Evolutionary conservation across 2,329 filamentous ascomycete species (phyloP), one percentile per base, ranked within the genome.

Genomic region (Leptographium procerum): DNA sequence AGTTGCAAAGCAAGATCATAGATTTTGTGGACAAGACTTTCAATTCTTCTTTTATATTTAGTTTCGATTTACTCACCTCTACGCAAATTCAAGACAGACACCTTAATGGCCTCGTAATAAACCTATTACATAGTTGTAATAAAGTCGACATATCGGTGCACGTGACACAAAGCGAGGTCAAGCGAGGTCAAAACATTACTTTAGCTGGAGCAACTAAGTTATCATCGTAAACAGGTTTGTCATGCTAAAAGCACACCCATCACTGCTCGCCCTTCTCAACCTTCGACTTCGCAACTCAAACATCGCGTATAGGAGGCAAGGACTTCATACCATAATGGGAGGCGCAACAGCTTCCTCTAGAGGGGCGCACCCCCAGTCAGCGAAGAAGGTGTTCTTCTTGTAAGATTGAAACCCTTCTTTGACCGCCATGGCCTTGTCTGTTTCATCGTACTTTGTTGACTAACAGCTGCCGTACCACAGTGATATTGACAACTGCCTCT

Each of bases 401-500:
- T 76, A 60, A 70, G 73, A 64, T 11, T 36, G 28, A 19, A 28
- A n/a, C 51, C 50, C 16, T 43, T 43, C 40, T 7, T 43, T 19
- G 16, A n/a, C 19, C 40, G 40, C 40, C 19, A 43, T 43, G 9
- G 40, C 13, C 40, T 2, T 36, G 16, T 57, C 11, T 31, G 8
- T 14, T 29, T 61, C 22, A 55, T 16, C 45, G 22, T 43, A 1
- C 6, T 16, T 19, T 11, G 24, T 19, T 14, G n/a, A 51, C 26
- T 14, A 26, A 19, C 3, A 40, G 7, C 16, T 4, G 29, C 13
- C 19, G 3, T 33, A 57, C 43, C 6, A 83, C 71, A 97, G 96
- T 69, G 94, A 99, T 70, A 97, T 99, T 68, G 94, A 99, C 78
- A 99, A 99, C 69, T 99, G 95, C 73, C 82, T 97, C 58, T 97